Percentiles rank a stretch among this genome's conserved stretches.
Evolutionary conservation across 129 eudicot genomes (phyloP).

Genomic region (Heracleum sosnowskyi): DNA sequence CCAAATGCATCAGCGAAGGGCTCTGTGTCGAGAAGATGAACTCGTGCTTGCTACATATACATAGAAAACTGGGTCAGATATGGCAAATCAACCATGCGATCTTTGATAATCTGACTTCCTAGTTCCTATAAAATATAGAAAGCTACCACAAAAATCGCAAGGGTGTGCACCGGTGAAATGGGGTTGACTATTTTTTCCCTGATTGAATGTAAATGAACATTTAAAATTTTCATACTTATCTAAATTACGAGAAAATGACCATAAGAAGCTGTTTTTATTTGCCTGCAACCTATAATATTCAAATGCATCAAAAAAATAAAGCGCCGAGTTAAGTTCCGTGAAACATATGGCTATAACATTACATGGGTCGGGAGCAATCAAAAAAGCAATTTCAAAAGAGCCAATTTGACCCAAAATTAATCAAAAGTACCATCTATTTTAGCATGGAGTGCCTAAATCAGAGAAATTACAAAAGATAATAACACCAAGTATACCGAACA

Average conservation of each 20-base stretch:
- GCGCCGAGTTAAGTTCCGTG: background rate
- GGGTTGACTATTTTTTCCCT: background rate
- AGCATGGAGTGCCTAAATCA: background rate
- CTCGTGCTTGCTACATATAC: slow-evolving; percentile 70
- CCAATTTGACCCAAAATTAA: background rate
- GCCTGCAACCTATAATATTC: background rate
- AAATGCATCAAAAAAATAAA: no score
- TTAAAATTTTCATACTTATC: background rate
- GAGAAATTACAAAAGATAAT: background rate
- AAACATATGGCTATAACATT: no score
- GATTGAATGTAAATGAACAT: background rate
- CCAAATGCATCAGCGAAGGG: slow-evolving; percentile 94
- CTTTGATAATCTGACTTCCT: background rate
- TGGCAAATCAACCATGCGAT: background rate
- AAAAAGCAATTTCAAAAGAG: background rate
- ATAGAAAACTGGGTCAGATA: slow-evolving; percentile 14
- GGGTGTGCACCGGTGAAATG: background rate
- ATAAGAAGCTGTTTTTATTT: background rate
- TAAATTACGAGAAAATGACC: background rate
- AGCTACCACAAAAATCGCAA: background rate
- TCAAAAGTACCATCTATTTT: background rate
- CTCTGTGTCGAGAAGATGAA: slow-evolving; percentile 87
- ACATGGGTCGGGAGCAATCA: no score
- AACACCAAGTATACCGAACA: background rate
- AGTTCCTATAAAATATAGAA: background rate